These are phyloP conservation scores for Phoma herbarum DNA, from an alignment of 2,329 filamentous ascomycete genomes.

Conservation along the genomic window DNA sequence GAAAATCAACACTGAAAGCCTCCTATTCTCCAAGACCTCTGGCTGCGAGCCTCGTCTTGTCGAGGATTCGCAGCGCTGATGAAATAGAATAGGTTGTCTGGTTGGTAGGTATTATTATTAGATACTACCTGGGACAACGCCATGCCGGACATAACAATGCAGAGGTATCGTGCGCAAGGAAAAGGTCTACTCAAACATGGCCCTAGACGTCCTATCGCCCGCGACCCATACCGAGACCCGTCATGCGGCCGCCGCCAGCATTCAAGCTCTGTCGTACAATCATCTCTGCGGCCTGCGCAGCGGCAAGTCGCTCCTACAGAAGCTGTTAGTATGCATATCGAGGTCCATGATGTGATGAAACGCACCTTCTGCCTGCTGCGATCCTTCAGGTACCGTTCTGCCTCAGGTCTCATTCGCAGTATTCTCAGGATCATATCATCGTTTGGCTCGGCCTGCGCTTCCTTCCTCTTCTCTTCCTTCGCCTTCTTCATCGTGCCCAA, in stretches of 20 bases:
- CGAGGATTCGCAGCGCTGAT: neutral
- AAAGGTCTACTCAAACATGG: constrained; percentile 2
- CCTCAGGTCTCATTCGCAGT: constrained; percentile 92
- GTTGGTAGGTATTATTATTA: constrained; percentile 8
- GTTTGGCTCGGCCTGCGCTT: constrained; percentile 94
- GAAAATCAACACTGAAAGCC: no score
- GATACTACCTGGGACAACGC: constrained; percentile 4
- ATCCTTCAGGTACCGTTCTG: constrained; percentile 85
- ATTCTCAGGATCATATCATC: constrained; percentile 99
- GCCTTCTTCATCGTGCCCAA: constrained; percentile 94
- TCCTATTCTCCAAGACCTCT: no score
- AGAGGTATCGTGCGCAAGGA: constrained; percentile 12
- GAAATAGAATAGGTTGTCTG: neutral
- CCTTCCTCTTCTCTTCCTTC: constrained; percentile 94
- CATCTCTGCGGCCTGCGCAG: constrained; percentile 87
- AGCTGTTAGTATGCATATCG: constrained; percentile 6
- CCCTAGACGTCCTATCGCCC: constrained; percentile 9
- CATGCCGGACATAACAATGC: constrained; percentile 9
- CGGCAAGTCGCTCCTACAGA: constrained; percentile 77
- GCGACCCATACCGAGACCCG: constrained; percentile 42
- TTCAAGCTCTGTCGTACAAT: constrained; percentile 93
- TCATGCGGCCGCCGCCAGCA: constrained; percentile 64
- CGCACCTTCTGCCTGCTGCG: constrained; percentile 81
- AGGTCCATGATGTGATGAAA: neutral
- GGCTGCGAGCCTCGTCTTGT: neutral